These are phyloP conservation scores for Gonapodya sp. DNA, from an alignment of 192 early-diverging fungal genomes.

Conservation along the genomic window DNA sequence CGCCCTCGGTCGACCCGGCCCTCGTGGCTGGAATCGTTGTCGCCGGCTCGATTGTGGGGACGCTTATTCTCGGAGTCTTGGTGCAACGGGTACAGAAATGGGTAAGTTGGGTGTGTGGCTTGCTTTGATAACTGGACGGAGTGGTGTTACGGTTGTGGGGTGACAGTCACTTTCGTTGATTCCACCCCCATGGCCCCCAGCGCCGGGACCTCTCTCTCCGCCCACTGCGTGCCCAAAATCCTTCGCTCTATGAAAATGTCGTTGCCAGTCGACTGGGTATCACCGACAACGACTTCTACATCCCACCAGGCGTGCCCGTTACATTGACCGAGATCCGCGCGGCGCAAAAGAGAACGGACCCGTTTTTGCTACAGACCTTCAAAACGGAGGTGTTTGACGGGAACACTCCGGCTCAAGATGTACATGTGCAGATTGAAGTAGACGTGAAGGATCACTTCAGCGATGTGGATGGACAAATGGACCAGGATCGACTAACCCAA, in stretches of 20 bases:
- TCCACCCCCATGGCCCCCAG: neutral
- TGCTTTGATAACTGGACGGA: no score
- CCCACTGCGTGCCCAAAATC: neutral
- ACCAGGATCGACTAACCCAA: neutral
- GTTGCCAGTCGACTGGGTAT: neutral
- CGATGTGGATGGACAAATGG: neutral
- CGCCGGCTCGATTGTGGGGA: no score
- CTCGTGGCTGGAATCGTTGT: no score
- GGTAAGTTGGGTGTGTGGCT: no score
- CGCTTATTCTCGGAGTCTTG: no score
- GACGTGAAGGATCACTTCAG: neutral
- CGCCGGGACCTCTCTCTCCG: neutral
- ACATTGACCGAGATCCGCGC: neutral
- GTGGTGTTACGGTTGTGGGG: no score
- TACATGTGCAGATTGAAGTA: neutral
- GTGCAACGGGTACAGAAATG: no score
- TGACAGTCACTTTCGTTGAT: neutral
- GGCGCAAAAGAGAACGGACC: neutral
- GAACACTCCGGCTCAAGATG: neutral
- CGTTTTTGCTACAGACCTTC: neutral
- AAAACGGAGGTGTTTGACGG: neutral
- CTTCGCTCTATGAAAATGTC: neutral
- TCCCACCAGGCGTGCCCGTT: neutral
- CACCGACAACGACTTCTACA: neutral
- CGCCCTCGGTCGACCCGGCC: no score